Evolutionary conservation across 2,329 filamentous ascomycete species (phyloP).

Genomic region (Xylariomycetidae sp.): DNA sequence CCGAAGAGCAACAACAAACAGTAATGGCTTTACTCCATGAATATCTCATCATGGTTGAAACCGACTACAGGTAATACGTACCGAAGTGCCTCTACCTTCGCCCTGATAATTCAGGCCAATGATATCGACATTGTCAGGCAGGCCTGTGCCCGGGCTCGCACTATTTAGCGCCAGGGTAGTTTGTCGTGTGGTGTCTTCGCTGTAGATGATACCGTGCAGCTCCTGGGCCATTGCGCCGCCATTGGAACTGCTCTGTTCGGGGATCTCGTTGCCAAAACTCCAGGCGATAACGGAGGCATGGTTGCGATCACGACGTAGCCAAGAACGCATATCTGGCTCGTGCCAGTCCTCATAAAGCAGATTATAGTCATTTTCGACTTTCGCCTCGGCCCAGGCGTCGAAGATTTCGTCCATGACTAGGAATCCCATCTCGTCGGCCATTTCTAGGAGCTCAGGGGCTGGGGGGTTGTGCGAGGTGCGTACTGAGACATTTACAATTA

Average conservation of each 20-base stretch:
- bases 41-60: no score
- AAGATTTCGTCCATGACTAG: slow-evolving; percentile 51
- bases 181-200: slow-evolving; percentile 42
- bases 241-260: slow-evolving; percentile 33
- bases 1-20: no score
- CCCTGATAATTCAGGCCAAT: slow-evolving; percentile 51
- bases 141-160: slow-evolving; percentile 33
- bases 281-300: slow-evolving; percentile 48
- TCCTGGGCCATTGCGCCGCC: slow-evolving; percentile 26
- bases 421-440: slow-evolving; percentile 46
- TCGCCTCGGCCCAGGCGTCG: slow-evolving; percentile 42
- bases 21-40: no score
- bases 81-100: slow-evolving; percentile 30
- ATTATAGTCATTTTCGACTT: slow-evolving; percentile 45
- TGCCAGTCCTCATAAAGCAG: slow-evolving; percentile 48
- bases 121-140: slow-evolving; percentile 38
- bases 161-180: slow-evolving; percentile 41
- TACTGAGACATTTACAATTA: slow-evolving; percentile 18
- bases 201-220: slow-evolving; percentile 27
- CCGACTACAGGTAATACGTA: no score
- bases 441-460: slow-evolving; percentile 43
- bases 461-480: slow-evolving; percentile 51
- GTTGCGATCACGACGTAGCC: slow-evolving; percentile 49
- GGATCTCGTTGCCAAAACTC: slow-evolving; percentile 50
- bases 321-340: slow-evolving; percentile 44